Evolutionary conservation across 2,329 filamentous ascomycete species (phyloP).

Genomic region (Nothomitra cinnamomea): DNA sequence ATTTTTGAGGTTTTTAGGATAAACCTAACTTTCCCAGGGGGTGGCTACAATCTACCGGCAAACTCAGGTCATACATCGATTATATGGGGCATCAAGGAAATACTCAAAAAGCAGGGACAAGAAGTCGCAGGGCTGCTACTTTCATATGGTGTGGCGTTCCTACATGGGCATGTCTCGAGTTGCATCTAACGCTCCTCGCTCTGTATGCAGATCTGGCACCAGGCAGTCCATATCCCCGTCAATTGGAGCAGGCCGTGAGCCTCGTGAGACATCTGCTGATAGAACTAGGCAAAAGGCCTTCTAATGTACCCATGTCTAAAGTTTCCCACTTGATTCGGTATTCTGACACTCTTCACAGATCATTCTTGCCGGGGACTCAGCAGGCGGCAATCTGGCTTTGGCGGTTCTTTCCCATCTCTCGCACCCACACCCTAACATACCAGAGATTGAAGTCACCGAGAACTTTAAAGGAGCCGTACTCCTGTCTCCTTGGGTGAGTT

Average conservation of each 20-base stretch:
- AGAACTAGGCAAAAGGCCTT: background rate
- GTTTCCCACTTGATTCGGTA: background rate
- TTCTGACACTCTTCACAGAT: background rate
- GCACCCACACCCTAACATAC: conserved; percentile 3
- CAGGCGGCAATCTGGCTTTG: conserved; percentile 1
- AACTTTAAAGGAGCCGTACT: conserved; percentile 3
- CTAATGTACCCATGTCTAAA: background rate
- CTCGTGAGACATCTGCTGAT: conserved; percentile 1
- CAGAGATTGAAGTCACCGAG: background rate
- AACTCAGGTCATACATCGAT: background rate
- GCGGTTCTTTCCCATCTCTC: conserved; percentile 2
- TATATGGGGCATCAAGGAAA: background rate
- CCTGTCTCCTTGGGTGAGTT: background rate
- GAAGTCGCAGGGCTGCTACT: background rate
- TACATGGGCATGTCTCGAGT: background rate
- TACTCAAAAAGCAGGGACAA: background rate
- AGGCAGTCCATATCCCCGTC: background rate
- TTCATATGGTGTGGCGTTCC: background rate
- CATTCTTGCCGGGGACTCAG: conserved; percentile 2
- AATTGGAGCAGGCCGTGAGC: background rate
- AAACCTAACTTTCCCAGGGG: background rate
- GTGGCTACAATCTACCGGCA: background rate
- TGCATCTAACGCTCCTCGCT: background rate
- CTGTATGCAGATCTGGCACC: background rate
- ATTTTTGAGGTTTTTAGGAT: background rate